A percentile compares a stretch with the other conserved stretches of the same genome.
Conservation (phyloP, 2,329 filamentous ascomycete genomes). For the Pyricularia sp. region DNA sequence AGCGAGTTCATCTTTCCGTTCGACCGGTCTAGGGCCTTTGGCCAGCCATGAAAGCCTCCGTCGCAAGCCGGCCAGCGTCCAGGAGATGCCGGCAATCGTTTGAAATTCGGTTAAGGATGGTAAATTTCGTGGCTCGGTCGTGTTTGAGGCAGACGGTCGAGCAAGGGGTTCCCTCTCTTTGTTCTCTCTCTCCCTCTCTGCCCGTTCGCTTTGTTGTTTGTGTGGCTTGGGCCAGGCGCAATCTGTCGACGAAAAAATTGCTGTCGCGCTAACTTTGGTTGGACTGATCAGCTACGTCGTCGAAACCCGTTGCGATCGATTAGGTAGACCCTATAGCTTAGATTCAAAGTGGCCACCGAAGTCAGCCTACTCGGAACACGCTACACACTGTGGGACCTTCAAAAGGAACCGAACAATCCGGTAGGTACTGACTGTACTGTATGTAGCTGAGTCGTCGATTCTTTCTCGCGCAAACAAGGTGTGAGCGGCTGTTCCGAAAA, state of each 20-base stretch:
- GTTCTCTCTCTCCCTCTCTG: neutral
- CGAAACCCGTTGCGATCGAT: neutral
- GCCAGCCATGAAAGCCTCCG: slow-evolving; percentile 37
- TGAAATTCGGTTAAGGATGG: neutral
- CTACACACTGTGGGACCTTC: neutral
- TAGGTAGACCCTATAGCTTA: neutral
- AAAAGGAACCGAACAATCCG: neutral
- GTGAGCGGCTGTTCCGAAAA: neutral
- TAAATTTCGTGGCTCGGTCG: neutral
- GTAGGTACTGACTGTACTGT: neutral
- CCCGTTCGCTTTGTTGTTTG: neutral
- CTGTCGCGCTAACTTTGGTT: neutral
- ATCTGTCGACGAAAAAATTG: neutral
- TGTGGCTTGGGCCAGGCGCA: neutral
- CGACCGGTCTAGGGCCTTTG: slow-evolving; percentile 16
- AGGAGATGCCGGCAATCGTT: neutral
- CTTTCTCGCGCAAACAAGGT: neutral
- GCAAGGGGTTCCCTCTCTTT: neutral
- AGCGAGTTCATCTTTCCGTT: slow-evolving; percentile 80
- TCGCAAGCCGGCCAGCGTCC: slow-evolving; percentile 4
- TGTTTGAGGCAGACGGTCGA: neutral
- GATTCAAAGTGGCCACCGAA: neutral
- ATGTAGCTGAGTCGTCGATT: neutral
- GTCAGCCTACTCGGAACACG: neutral
- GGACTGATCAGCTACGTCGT: neutral